Conservation (phyloP, 2,329 filamentous ascomycete species). For the Colletotrichum tanaceti region DNA sequence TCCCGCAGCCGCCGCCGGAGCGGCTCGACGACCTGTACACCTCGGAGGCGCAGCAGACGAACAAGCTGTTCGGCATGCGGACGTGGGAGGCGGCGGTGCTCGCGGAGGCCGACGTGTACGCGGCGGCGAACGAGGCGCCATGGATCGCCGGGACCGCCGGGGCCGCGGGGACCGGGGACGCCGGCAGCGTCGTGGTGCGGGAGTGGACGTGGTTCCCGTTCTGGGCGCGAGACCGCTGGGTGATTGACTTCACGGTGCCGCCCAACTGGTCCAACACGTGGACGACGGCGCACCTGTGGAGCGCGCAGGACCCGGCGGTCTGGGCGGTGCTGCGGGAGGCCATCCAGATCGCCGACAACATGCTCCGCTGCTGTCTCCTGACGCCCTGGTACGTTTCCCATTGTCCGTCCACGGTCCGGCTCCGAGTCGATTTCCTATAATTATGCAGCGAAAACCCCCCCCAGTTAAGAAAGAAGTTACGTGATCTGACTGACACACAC, state of each 20-base stretch:
- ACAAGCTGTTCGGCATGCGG: conserved; percentile 17
- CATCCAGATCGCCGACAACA: conserved; percentile 38
- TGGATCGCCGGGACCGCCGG: not conserved
- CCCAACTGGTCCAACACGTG: not conserved
- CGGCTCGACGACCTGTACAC: conserved; percentile 34
- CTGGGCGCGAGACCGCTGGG: conserved; percentile 37
- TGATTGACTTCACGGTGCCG: conserved; percentile 16
- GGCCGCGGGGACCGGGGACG: no score
- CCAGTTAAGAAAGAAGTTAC: no score
- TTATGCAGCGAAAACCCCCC: no score
- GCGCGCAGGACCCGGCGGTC: conserved; percentile 22
- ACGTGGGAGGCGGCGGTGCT: conserved; percentile 37
- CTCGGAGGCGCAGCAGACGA: conserved; percentile 21
- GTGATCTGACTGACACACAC: not conserved
- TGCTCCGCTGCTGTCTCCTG: conserved; percentile 16
- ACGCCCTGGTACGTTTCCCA: conserved; percentile 29
- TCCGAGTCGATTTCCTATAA: no score
- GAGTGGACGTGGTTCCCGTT: conserved; percentile 32
- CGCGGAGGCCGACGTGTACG: conserved; percentile 1
- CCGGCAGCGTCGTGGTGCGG: conserved; percentile 7
- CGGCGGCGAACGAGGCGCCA: not conserved
- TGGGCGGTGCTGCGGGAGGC: conserved; percentile 34
- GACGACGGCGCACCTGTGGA: conserved; percentile 7
- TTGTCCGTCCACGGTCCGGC: no score
- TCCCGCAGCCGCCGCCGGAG: not conserved